These are phyloP conservation scores for Coniella lustricola DNA, from an alignment of 2,329 filamentous ascomycete genomes.

Conservation along the genomic window DNA sequence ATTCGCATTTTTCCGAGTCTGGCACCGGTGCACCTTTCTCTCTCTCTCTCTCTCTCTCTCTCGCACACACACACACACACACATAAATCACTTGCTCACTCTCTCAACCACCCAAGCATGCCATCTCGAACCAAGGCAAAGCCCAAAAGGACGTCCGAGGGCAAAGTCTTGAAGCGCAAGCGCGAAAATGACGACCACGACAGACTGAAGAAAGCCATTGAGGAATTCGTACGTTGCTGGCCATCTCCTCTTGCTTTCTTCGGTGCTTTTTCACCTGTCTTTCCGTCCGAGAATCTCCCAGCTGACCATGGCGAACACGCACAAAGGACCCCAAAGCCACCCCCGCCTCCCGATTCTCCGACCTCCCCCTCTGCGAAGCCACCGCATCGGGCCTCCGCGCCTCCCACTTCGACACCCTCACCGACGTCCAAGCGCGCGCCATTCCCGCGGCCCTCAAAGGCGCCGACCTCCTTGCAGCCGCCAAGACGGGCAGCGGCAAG, in stretches of 20 bases:
- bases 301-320: not conserved
- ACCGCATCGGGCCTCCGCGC: conserved; percentile 74
- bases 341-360: conserved; percentile 62
- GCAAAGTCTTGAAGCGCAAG: conserved; percentile 20
- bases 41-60: too few relatives aligned
- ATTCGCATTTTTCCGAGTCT: too few relatives aligned
- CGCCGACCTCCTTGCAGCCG: conserved; percentile 82
- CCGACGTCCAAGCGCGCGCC: conserved; percentile 86
- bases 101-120: conserved; percentile 11
- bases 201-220: conserved; percentile 38
- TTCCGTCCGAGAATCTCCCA: too few relatives aligned
- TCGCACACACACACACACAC: too few relatives aligned
- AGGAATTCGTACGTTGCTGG: conserved; percentile 48
- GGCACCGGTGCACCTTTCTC: not conserved
- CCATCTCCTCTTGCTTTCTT: not conserved
- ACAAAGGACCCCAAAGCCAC: conserved; percentile 52
- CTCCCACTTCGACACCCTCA: conserved; percentile 83
- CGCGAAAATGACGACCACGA: conserved; percentile 20
- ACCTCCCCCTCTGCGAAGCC: conserved; percentile 77
- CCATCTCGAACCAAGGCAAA: conserved; percentile 6
- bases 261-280: too few relatives aligned
- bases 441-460: conserved; percentile 82
- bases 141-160: conserved; percentile 12
- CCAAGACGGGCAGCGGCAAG: conserved; percentile 93
- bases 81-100: too few relatives aligned